phyloP scores from a whole-genome alignment of 345 rosid genomes.

The Iberis pinnata region DNA sequence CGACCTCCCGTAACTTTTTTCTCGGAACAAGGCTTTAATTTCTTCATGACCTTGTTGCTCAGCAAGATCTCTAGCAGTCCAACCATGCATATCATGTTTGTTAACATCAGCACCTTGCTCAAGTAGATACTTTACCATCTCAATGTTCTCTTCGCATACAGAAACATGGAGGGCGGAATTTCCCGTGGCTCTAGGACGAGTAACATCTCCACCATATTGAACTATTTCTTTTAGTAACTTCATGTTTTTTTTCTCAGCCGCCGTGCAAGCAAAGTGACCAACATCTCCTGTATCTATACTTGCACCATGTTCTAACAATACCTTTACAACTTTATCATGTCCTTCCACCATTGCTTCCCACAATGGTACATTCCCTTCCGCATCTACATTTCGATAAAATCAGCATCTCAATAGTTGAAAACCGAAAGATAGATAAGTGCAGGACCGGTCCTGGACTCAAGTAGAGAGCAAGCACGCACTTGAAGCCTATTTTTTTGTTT shows the following conservation, averaged over 20 bases:
- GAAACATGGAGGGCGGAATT: slow-evolving; percentile 75
- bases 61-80: slow-evolving; percentile 70
- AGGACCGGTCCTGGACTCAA: no score
- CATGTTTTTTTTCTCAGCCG: slow-evolving; percentile 64
- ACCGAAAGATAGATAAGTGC: background rate
- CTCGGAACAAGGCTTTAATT: slow-evolving; percentile 46
- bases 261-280: slow-evolving; percentile 63
- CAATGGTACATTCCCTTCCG: slow-evolving; percentile 61
- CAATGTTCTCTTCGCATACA: slow-evolving; percentile 63
- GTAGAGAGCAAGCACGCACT: no score
- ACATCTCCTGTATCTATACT: slow-evolving; percentile 53
- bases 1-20: slow-evolving; percentile 26
- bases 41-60: slow-evolving; percentile 87
- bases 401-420: background rate
- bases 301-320: slow-evolving; percentile 43
- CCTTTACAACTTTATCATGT: slow-evolving; percentile 43
- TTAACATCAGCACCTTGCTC: slow-evolving; percentile 59
- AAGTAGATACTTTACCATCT: slow-evolving; percentile 61
- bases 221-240: slow-evolving; percentile 52
- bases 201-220: slow-evolving; percentile 49
- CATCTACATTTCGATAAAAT: slow-evolving; percentile 37
- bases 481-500: no score
- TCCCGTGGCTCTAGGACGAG: slow-evolving; percentile 42
- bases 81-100: slow-evolving; percentile 49
- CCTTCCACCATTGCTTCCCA: slow-evolving; percentile 80